Conservation (phyloP, 768 basidiomycete genomes). For the Hysterangium stoloniferum region DNA sequence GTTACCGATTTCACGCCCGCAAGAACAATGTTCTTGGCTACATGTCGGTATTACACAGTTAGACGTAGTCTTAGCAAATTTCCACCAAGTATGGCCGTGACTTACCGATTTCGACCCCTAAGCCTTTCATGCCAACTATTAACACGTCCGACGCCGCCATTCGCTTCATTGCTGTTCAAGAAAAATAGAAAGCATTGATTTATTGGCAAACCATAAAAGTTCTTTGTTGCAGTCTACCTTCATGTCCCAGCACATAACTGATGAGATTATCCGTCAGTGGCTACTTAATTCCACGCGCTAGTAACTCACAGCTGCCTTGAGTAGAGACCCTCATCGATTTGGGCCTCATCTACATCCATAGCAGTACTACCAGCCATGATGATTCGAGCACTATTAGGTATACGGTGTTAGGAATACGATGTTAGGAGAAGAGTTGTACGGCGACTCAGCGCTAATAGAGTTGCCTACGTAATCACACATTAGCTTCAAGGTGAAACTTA, state of each 20-base stretch:
- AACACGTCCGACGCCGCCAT: conserved; percentile 97
- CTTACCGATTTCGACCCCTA: conserved; percentile 93
- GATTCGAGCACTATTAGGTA: not conserved
- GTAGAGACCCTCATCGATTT: conserved; percentile 90
- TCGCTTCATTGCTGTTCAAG: conserved; percentile 88
- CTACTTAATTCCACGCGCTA: conserved; percentile 6
- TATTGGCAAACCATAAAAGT: too few species aligned
- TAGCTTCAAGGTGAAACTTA: not conserved
- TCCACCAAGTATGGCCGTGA: conserved; percentile 12
- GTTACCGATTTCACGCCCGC: conserved; percentile 98
- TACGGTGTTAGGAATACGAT: not conserved
- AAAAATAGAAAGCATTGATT: not conserved
- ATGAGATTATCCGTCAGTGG: conserved; percentile 16
- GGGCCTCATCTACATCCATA: conserved; percentile 82
- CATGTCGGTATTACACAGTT: not conserved
- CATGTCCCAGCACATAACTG: conserved; percentile 94
- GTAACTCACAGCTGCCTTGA: conserved; percentile 83
- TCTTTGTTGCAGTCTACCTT: conserved; percentile 48
- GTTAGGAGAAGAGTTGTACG: too few species aligned
- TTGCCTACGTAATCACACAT: too few species aligned
- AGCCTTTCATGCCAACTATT: conserved; percentile 83
- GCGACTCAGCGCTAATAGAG: not conserved
- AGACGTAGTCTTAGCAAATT: not conserved
- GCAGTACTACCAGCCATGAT: conserved; percentile 30
- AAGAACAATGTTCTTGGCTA: conserved; percentile 91